Evolutionary conservation across 116 monocot genomes (phyloP), one percentile per base, ranked within the genome.

Genomic region (Papilionanthe hybrid): DNA sequence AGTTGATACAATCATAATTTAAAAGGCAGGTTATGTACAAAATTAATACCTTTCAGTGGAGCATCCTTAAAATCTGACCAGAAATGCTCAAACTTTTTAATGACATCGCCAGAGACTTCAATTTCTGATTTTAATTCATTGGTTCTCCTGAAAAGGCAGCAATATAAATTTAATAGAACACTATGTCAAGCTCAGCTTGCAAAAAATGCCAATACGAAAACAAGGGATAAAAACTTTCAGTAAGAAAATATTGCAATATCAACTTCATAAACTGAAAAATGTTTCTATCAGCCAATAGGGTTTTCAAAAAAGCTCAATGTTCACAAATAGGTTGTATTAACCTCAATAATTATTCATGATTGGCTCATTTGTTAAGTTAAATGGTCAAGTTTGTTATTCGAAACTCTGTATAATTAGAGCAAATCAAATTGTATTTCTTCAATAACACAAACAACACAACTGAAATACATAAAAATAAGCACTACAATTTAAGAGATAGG

Each of bases 101-200:
- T 85, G 63, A 92, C 58, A 76, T 92, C 99, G 86, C 85, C 82
- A 63, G 99, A 89, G 10, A 95, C 88, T 82, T 93, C 90, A 65
- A 93, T 87, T 77, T 93, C 99, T 76, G 87, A 89, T 55, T 93
- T 99, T 47, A 99, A 67, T 82, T 99, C 90, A 85, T 95, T 95
- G 63, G 88, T 93, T 88, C 90, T 95, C 90, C 99, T 99, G 79
- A 50, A 63, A 80, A 79, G 17, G 75, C 44, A 4, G 17, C 30
- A 57, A 72, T 20, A 72, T 72, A 43, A 72, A 19, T 41, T 19
- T 72, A 43, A 27, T 18, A 68, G 68, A 68, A 9, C 30, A 32
- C 13, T 30, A 37, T 22, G 5, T 20, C 60, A 23, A 11, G 22
- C 60, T 22, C 23, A 60, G 25, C 60, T 7, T 60, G 60, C 20